phyloP scores from a whole-genome alignment of 768 basidiomycete species.

The Leccinum fibrillosum region DNA sequence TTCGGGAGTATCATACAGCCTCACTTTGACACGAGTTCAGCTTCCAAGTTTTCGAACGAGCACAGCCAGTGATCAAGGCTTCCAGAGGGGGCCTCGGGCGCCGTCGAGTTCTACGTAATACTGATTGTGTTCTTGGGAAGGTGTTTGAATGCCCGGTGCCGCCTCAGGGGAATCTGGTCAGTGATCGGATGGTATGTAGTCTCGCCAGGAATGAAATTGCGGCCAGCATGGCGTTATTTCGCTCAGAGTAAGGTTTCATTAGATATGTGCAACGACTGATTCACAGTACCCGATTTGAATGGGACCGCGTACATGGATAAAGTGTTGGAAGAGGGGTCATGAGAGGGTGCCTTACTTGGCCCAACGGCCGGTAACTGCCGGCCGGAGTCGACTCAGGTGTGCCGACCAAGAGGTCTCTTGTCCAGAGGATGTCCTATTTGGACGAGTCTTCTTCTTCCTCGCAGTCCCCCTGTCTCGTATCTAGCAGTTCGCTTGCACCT shows the following conservation, averaged over 20 bases:
- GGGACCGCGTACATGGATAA: no score
- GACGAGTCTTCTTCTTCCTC: background rate
- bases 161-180: no score
- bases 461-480: background rate
- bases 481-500: background rate
- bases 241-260: no score
- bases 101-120: background rate
- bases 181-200: no score
- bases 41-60: background rate
- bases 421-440: background rate
- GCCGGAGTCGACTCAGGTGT: background rate
- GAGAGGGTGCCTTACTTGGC: no score
- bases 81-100: background rate
- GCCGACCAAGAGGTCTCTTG: background rate
- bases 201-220: no score
- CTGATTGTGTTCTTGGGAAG: no score
- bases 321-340: no score
- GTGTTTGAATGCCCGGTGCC: no score
- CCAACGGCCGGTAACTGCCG: background rate
- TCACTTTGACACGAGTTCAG: background rate
- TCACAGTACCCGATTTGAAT: background rate
- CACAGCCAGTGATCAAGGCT: background rate
- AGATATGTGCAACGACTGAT: background rate
- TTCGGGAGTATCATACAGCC: background rate
- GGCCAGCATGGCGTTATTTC: background rate